Base-by-base conservation (phyloP, 176 grass and related monocot genomes). In the Avena insularis region DNA sequence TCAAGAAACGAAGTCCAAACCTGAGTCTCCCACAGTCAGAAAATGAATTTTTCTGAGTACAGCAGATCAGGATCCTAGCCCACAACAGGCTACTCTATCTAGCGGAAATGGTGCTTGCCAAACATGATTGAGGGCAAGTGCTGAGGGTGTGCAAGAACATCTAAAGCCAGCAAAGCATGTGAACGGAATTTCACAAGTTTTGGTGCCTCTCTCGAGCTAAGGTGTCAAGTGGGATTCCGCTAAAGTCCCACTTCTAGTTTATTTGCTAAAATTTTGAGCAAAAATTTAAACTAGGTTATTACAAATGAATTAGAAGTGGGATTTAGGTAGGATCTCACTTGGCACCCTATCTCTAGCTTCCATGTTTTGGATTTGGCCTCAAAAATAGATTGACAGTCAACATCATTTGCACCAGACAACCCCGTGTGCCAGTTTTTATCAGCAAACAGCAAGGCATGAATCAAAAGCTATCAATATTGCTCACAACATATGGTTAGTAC, bases 111-210 rank as follows among this genome's bases (percentile, higher is more conserved):
- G 35, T 73, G 31, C 19, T 20, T 82, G 36, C 11, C 46, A 49
- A 53, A n/a, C 25, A 11, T 20, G 13, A 12, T 11, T 12, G 33
- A 77, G n/a, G 10, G 77, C 74, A 45, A 90, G 40, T 56, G 74
- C 82, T 25, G 71, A 75, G 93, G 89, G 67, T 91, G 72, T 20
- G 90, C 65, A 70, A 88, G 82, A 83, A 89, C 83, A 87, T 92
- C 88, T 81, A 92, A 79, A 27, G 84, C 23, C 60, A 92, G 67
- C 35, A 95, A 75, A 74, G 86, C 89, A 86, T 89, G 89, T 36
- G 82, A 82, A 84, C 84, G 91, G 77, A 91, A 89, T 64, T 57
- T 66, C 20, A 54, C 71, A 25, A 93, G 70, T 86, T 87, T 21
- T 0, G 11, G 29, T 53, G 12, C 50, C 50, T 14, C 12, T 61